phyloP scores from a whole-genome alignment of 805 yeast species.

The Dipodascus albidus region DNA sequence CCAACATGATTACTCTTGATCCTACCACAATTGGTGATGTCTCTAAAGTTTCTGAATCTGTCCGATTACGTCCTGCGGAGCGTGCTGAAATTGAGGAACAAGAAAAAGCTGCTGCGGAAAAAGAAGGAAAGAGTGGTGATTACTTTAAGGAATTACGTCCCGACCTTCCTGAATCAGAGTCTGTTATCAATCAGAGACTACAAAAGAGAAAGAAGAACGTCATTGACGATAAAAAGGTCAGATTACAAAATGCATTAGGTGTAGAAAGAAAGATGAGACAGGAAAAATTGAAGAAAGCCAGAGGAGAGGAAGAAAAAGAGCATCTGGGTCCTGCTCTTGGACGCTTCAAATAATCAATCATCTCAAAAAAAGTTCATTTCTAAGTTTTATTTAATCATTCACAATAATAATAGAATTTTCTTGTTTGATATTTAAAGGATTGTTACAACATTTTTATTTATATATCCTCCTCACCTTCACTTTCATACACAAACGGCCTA shows the following conservation, averaged over 20 bases:
- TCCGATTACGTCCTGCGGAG: conserved; percentile 44
- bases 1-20: conserved; percentile 87
- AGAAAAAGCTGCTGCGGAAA: conserved; percentile 21
- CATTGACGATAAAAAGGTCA: conserved; percentile 70
- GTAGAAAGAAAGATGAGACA: conserved; percentile 63
- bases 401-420: background rate
- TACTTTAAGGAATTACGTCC: conserved; percentile 52
- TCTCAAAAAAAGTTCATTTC: background rate
- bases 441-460: background rate
- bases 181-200: conserved; percentile 66
- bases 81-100: conserved; percentile 28
- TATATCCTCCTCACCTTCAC: conserved; percentile 12
- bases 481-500: conserved; percentile 28
- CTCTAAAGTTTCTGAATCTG: conserved; percentile 51
- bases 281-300: conserved; percentile 33
- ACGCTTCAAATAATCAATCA: conserved; percentile 13
- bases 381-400: background rate
- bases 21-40: conserved; percentile 81
- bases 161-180: conserved; percentile 66
- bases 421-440: background rate
- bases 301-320: conserved; percentile 47
- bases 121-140: conserved; percentile 34
- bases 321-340: conserved; percentile 18
- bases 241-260: conserved; percentile 62
- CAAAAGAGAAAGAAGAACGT: conserved; percentile 80